A percentile compares a stretch with the other conserved stretches of the same genome.
Evolutionary conservation across 352 stramenopile species (phyloP).

Genomic region (Phytophthora parvispora): DNA sequence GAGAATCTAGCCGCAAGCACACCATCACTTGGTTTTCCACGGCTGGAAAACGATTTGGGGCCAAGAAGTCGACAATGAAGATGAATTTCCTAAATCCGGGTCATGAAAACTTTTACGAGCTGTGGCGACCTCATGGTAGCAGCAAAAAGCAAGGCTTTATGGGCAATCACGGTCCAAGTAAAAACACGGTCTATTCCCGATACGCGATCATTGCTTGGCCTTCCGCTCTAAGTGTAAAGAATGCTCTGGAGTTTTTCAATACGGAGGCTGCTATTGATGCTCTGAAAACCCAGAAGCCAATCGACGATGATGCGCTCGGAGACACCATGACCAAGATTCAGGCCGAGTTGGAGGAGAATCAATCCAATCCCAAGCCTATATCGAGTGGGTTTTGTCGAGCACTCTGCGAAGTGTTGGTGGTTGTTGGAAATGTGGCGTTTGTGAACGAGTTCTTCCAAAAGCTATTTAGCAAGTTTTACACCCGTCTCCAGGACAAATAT

Average conservation of each 20-base stretch:
- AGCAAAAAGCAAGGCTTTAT: constrained; percentile 18
- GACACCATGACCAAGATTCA: constrained; percentile 5
- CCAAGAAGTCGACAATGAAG: background rate
- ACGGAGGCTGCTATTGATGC: constrained; percentile 1
- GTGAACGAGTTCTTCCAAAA: constrained; percentile 17
- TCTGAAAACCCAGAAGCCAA: constrained; percentile 9
- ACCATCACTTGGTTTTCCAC: constrained; percentile 13
- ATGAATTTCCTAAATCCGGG: constrained; percentile 23
- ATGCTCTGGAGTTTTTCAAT: constrained; percentile 19
- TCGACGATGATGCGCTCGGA: background rate
- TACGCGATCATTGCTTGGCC: constrained; percentile 26
- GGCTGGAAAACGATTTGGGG: background rate
- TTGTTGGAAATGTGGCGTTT: constrained; percentile 7
- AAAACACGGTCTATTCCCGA: constrained; percentile 22
- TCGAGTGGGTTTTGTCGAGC: constrained; percentile 9
- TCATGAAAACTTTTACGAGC: constrained; percentile 2
- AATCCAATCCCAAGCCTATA: background rate
- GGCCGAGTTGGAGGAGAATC: background rate
- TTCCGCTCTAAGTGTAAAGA: background rate
- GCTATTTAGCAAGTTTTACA: constrained; percentile 1
- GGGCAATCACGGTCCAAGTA: constrained; percentile 15
- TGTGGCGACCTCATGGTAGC: constrained; percentile 19
- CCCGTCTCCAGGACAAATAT: constrained; percentile 3
- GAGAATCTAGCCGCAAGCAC: constrained; percentile 4
- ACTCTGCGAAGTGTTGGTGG: constrained; percentile 11